Evolutionary conservation across 2,329 filamentous ascomycete species (phyloP), one percentile per base, ranked within the genome.

Genomic region (Penicillium sp.): DNA sequence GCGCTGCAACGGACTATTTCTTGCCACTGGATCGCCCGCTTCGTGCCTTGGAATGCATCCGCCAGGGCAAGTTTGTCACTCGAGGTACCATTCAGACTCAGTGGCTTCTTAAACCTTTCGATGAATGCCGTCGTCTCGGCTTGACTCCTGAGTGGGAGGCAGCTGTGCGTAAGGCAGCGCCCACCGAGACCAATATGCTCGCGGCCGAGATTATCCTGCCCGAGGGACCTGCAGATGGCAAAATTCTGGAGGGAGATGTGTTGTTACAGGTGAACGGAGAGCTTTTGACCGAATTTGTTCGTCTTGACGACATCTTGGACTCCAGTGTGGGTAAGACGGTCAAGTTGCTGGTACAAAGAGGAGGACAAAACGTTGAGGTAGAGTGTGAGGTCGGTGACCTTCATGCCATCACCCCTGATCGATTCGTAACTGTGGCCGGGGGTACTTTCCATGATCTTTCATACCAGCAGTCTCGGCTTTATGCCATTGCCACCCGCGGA

Each of bases 1-100:
- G 91, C 50, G 93, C 93, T 36, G 91, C 94, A 10, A 98, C 93
- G 16, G 93, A 98, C 68, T 98, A 98, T 69, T 97, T 98, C 70
- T 75, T 98, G 4, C 93, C 93, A 1, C 77, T 98, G 11, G 91
- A 98, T 66, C 85, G 93, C 46, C 93, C 94, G 0, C 71, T 91
- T 32, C 83, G 93, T 53, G 93, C 93, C 1, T 76, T 98, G 44
- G 80, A 89, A 63, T 94, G 89, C 62, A 85, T 98, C 45, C 89
- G 86, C 64, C 77, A 84, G 55, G 84, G 81, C 27, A 79, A 84
- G 57, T 79, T 79, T 2, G 84, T 98, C 42, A 82, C 85, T n/a
- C 80, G 93, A 59, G 93, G 93, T 39, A 95, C 93, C n/a, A 95
- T 98, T 40, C 93, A 98, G 70, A 95, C 89, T 52, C 93, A 98